phyloP scores from a whole-genome alignment of 192 early-diverging fungal genomes.

The Dissophora globulifera region DNA sequence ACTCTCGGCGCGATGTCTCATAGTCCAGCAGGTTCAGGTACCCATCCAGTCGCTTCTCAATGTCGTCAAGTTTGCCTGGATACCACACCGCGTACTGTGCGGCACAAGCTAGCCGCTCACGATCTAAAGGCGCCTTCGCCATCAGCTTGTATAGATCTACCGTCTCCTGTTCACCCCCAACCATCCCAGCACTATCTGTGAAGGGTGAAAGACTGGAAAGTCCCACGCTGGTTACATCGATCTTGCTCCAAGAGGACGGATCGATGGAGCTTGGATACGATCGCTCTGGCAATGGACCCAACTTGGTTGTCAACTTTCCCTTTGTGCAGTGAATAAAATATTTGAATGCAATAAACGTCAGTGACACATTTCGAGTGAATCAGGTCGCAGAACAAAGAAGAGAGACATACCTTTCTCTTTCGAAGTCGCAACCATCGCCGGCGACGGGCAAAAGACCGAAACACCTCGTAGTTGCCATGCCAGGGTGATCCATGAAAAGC shows the following conservation, averaged over 20 bases:
- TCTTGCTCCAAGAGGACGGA: conserved; percentile 14
- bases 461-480: conserved; percentile 65
- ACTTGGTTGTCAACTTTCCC: conserved; percentile 12
- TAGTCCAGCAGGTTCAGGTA: conserved; percentile 57
- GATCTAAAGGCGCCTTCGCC: conserved; percentile 25
- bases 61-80: conserved; percentile 18
- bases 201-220: conserved; percentile 12
- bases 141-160: conserved; percentile 26
- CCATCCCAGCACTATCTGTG: neutral
- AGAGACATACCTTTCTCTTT: conserved; percentile 45
- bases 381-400: neutral
- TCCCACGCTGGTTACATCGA: neutral
- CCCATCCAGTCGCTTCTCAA: conserved; percentile 29
- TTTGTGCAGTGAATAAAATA: too few species aligned
- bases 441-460: conserved; percentile 65
- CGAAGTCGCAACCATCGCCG: conserved; percentile 63
- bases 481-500: conserved; percentile 61
- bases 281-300: conserved; percentile 48
- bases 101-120: conserved; percentile 30
- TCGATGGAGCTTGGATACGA: conserved; percentile 11
- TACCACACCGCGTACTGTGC: conserved; percentile 26
- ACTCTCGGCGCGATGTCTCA: conserved; percentile 46
- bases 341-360: neutral
- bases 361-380: neutral
- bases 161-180: neutral